phyloP scores from a whole-genome alignment of 441 rosid genomes.

The Aleurites moluccanus region DNA sequence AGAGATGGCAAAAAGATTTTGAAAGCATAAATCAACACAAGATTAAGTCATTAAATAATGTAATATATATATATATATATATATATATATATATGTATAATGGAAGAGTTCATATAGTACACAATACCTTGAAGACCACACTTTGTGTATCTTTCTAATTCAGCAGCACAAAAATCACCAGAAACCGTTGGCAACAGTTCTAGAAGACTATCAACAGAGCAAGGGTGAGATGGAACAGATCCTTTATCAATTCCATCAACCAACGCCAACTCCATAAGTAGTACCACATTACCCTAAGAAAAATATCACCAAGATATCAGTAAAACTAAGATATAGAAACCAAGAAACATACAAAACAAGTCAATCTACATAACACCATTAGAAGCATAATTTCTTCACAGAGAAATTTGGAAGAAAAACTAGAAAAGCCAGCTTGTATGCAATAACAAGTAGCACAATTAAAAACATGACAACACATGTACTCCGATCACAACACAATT shows the following conservation, averaged over 20 bases:
- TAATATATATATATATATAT: neutral
- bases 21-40: conserved; percentile 14
- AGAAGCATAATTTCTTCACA: neutral
- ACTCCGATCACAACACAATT: neutral
- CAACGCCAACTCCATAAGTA: conserved; percentile 79
- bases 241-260: conserved; percentile 61
- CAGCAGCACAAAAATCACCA: conserved; percentile 36
- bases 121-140: conserved; percentile 80
- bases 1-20: neutral
- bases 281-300: conserved; percentile 59
- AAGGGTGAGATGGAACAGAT: conserved; percentile 43
- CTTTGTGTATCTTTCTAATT: conserved; percentile 51
- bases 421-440: neutral
- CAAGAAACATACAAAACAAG: neutral
- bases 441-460: neutral
- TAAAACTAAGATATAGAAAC: neutral
- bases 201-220: conserved; percentile 54
- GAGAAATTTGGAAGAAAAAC: neutral
- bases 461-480: neutral
- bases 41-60: conserved; percentile 8
- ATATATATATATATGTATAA: neutral
- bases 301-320: neutral
- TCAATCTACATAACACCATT: neutral
- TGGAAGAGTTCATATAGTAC: conserved; percentile 13
- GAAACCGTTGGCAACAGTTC: conserved; percentile 58